These are phyloP conservation scores for Phaeosphaeriaceae sp. DNA, from an alignment of 2,329 filamentous ascomycete genomes.

Conservation along the genomic window DNA sequence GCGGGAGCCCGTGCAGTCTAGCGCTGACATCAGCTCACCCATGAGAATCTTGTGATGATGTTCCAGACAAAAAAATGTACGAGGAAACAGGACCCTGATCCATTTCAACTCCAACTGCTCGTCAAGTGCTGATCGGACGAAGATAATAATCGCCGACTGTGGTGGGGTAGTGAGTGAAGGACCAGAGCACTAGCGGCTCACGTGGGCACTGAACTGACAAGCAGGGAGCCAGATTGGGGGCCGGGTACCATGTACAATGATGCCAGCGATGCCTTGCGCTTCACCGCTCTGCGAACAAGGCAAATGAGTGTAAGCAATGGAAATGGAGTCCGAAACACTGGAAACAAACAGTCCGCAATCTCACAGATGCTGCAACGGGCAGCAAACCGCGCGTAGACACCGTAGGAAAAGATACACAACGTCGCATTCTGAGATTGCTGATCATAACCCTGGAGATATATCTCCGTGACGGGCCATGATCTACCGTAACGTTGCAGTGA, in stretches of 20 bases:
- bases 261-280: neutral
- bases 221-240: neutral
- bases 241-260: neutral
- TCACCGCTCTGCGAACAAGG: neutral
- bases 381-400: neutral
- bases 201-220: neutral
- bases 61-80: neutral
- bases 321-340: neutral
- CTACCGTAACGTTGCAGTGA: neutral
- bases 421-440: neutral
- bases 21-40: slow-evolving; percentile 10
- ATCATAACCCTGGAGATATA: neutral
- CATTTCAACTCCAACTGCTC: neutral
- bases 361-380: neutral
- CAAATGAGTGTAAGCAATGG: neutral
- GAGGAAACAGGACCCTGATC: neutral
- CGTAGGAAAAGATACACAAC: neutral
- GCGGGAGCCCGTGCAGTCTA: slow-evolving; percentile 12
- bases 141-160: slow-evolving; percentile 9
- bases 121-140: neutral
- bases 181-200: neutral
- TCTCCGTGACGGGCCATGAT: neutral
- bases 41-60: neutral
- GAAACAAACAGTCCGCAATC: neutral
- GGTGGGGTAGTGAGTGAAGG: neutral